A percentile compares a stretch with the other conserved stretches of the same genome.
Evolutionary conservation across 2,329 filamentous ascomycete genomes (phyloP).

Genomic region (Pseudogymnoascus sp.): DNA sequence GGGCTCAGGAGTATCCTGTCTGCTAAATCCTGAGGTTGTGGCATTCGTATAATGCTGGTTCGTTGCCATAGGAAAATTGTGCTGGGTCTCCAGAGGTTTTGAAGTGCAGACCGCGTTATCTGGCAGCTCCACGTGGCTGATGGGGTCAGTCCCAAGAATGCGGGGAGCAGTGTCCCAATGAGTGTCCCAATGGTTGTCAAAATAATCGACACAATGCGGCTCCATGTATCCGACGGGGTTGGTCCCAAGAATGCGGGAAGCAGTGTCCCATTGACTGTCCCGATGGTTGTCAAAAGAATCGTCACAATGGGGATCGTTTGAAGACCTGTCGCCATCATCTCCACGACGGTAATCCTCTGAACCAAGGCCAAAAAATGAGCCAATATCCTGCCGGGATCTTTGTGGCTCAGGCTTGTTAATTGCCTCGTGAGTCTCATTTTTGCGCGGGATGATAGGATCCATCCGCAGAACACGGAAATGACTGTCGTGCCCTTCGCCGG

Average conservation of each 20-base stretch:
- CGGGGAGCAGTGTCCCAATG: background rate
- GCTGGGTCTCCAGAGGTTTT: background rate
- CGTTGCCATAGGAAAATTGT: background rate
- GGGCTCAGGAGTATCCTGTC: background rate
- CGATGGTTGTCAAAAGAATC: background rate
- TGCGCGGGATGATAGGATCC: background rate
- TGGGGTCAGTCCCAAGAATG: background rate
- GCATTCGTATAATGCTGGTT: background rate
- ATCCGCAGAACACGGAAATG: background rate
- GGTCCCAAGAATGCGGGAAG: background rate
- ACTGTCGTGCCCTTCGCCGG: background rate
- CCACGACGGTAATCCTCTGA: background rate
- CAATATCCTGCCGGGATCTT: background rate
- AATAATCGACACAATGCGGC: background rate
- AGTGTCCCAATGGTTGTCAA: background rate
- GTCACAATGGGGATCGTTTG: background rate
- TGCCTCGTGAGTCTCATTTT: background rate
- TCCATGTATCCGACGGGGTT: background rate
- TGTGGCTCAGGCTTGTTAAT: background rate
- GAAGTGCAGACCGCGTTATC: background rate
- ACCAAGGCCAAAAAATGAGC: background rate
- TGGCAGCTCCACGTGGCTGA: background rate
- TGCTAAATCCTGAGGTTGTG: background rate
- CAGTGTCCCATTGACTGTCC: background rate
- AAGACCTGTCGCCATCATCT: background rate